These are phyloP conservation scores for Ustilago lituana DNA, from an alignment of 1,284 basidiomycete genomes.

Conservation along the genomic window DNA sequence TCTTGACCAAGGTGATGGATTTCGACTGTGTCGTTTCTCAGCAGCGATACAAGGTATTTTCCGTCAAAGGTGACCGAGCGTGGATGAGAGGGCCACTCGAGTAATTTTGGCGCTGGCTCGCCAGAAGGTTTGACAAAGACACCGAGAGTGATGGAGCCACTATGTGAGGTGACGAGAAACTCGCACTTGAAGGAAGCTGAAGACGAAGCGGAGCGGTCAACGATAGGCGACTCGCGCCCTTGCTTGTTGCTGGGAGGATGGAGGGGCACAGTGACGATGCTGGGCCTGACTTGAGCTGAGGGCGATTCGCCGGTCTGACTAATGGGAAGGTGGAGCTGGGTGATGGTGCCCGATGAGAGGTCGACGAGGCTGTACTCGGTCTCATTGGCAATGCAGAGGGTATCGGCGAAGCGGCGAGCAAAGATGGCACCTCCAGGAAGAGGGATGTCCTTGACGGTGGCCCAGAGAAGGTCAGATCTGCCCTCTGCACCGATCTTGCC, in stretches of 20 bases:
- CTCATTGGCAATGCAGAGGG: slow-evolving; percentile 61
- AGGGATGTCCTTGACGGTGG: slow-evolving; percentile 52
- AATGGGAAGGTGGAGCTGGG: slow-evolving; percentile 63
- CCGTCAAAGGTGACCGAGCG: slow-evolving; percentile 54
- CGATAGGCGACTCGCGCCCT: slow-evolving; percentile 15
- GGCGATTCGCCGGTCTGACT: slow-evolving; percentile 58
- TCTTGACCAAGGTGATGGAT: slow-evolving; percentile 47
- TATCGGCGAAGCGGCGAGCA: slow-evolving; percentile 54
- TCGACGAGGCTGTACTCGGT: slow-evolving; percentile 61
- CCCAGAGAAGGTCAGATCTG: slow-evolving; percentile 50
- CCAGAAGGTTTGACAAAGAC: slow-evolving; percentile 62
- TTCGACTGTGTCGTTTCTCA: slow-evolving; percentile 62
- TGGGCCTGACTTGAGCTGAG: slow-evolving; percentile 58
- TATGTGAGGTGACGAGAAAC: slow-evolving; percentile 64
- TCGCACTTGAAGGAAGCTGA: slow-evolving; percentile 34
- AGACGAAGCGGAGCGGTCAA: slow-evolving; percentile 4
- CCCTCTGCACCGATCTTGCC: slow-evolving; percentile 50
- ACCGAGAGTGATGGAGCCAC: slow-evolving; percentile 57
- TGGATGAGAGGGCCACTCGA: slow-evolving; percentile 66
- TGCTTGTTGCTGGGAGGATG: slow-evolving; percentile 1
- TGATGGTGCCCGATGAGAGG: slow-evolving; percentile 45
- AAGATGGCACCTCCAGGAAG: slow-evolving; percentile 61
- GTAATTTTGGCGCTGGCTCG: slow-evolving; percentile 61
- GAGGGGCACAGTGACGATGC: slow-evolving; percentile 54
- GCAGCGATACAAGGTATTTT: slow-evolving; percentile 52